Percentiles rank a stretch among this genome's conserved stretches.
Evolutionary conservation across 805 yeast genomes (phyloP).

Genomic region (Cyberlindnera amylophila): DNA sequence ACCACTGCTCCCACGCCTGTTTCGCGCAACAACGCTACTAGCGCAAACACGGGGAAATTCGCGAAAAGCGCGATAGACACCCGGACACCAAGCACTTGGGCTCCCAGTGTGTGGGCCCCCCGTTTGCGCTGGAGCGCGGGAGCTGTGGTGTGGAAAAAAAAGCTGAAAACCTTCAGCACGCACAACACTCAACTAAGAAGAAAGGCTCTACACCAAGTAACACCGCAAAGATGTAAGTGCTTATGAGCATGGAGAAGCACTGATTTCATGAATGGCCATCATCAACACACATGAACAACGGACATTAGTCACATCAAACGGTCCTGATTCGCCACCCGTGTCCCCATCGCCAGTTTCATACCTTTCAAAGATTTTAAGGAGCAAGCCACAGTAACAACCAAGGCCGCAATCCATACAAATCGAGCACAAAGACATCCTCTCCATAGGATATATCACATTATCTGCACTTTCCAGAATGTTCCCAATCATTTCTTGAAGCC

Average conservation of each 20-base stretch:
- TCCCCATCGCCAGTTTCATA: no score
- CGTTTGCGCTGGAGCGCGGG: not conserved
- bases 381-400: no score
- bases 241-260: not conserved
- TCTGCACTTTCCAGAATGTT: no score
- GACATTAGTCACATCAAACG: no score
- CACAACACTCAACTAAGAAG: conserved; percentile 2
- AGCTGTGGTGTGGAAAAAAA: conserved; percentile 17
- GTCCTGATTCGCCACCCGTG: no score
- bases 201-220: conserved; percentile 10
- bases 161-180: conserved; percentile 20
- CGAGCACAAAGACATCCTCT: no score
- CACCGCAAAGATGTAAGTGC: conserved; percentile 18
- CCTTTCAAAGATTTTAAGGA: no score
- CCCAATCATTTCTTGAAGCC: no score
- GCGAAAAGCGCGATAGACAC: conserved; percentile 9
- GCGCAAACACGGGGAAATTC: not conserved
- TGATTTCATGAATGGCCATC: not conserved
- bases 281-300: not conserved
- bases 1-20: not conserved
- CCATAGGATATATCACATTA: no score
- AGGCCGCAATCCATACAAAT: no score
- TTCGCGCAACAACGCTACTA: not conserved
- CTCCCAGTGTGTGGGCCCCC: no score
- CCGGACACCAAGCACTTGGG: conserved; percentile 12